Percentiles rank a stretch among this genome's conserved stretches.
Conservation (phyloP, 1,139 yeast genomes). For the Yamadazyma trypodendri region DNA sequence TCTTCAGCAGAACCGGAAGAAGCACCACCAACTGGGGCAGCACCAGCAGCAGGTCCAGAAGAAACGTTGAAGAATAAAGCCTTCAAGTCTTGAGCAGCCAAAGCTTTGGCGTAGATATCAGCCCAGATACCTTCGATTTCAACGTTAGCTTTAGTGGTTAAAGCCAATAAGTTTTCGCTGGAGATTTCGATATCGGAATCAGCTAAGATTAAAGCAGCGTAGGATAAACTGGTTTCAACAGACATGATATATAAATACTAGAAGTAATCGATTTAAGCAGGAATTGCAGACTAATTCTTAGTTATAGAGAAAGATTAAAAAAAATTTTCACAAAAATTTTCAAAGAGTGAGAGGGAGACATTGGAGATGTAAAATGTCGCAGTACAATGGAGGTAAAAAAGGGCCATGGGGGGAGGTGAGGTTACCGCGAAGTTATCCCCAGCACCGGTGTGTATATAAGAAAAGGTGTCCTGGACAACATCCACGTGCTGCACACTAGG, state of each 20-base stretch:
- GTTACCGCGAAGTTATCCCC: not conserved
- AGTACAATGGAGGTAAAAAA: not conserved
- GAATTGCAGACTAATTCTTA: constrained; percentile 72
- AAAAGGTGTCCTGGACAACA: no score
- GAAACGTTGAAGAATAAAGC: constrained; percentile 75
- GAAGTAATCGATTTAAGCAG: constrained; percentile 46
- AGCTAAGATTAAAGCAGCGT: constrained; percentile 87
- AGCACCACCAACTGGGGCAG: constrained; percentile 57
- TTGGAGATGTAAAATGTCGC: not conserved
- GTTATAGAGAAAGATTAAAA: constrained; percentile 17
- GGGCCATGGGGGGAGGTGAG: not conserved
- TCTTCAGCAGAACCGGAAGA: constrained; percentile 58
- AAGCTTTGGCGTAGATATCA: constrained; percentile 78
- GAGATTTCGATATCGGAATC: constrained; percentile 80
- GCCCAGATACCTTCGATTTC: constrained; percentile 68
- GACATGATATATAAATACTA: constrained; percentile 53
- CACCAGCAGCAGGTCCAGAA: constrained; percentile 66
- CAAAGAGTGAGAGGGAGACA: constrained; percentile 2
- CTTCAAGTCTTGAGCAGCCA: constrained; percentile 74
- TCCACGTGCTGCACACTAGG: constrained; percentile 4
- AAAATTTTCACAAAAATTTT: constrained; percentile 9
- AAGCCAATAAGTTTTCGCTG: constrained; percentile 70
- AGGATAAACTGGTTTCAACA: constrained; percentile 79
- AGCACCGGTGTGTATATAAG: no score
- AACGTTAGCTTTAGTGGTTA: constrained; percentile 51